Percentiles rank a stretch among this genome's conserved stretches.
Conservation (phyloP, 805 yeast genomes). For the Lachancea sp. region DNA sequence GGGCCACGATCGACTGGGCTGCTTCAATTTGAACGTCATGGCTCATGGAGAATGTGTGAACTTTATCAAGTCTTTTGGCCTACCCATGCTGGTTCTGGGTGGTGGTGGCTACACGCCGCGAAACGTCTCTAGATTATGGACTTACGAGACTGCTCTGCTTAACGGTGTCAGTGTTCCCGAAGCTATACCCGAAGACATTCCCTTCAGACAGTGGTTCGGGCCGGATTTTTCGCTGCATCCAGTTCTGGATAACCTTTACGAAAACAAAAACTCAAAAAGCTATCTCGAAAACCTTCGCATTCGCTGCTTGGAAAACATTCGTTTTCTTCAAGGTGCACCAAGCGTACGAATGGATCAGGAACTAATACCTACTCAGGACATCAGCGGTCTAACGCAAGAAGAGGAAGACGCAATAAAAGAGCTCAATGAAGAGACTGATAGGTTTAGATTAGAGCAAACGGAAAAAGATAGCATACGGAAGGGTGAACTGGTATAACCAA, state of each 20-base stretch:
- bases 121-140: slow-evolving; percentile 92
- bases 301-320: slow-evolving; percentile 70
- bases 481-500: slow-evolving; percentile 29
- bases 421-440: slow-evolving; percentile 32
- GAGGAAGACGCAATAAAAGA: slow-evolving; percentile 35
- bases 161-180: slow-evolving; percentile 70
- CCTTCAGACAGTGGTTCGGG: slow-evolving; percentile 76
- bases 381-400: slow-evolving; percentile 39
- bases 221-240: slow-evolving; percentile 93
- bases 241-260: slow-evolving; percentile 66
- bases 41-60: slow-evolving; percentile 96
- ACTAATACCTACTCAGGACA: slow-evolving; percentile 60
- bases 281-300: slow-evolving; percentile 74
- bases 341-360: slow-evolving; percentile 83
- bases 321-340: slow-evolving; percentile 86
- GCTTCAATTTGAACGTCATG: slow-evolving; percentile 83
- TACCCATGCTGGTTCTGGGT: slow-evolving; percentile 87
- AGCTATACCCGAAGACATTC: slow-evolving; percentile 67
- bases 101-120: slow-evolving; percentile 98
- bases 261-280: slow-evolving; percentile 77
- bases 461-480: slow-evolving; percentile 36
- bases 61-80: slow-evolving; percentile 78
- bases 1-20: slow-evolving; percentile 88
- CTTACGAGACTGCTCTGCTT: slow-evolving; percentile 85
- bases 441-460: slow-evolving; percentile 31